phyloP scores from a whole-genome alignment of 2,329 filamentous ascomycete species.

The Rutstroemia sp. region DNA sequence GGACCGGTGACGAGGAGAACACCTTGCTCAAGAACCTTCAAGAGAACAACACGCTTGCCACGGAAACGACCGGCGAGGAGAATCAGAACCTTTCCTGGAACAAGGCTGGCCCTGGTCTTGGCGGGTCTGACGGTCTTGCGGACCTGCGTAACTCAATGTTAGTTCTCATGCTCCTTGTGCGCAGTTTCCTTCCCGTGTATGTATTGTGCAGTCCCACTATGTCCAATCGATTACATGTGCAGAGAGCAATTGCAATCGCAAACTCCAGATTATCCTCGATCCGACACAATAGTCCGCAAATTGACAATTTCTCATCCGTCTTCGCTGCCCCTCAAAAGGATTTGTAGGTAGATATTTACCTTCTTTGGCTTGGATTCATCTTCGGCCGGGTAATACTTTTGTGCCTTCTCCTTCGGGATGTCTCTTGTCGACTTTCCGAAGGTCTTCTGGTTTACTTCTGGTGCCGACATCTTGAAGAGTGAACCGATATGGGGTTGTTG shows the following conservation, averaged over 20 bases:
- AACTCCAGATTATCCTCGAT: conserved; percentile 6
- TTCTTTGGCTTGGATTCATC: conserved; percentile 85
- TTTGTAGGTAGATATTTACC: conserved; percentile 46
- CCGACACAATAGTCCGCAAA: background rate
- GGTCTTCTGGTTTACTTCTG: conserved; percentile 58
- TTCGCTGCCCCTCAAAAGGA: conserved; percentile 33
- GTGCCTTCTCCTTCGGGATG: conserved; percentile 88
- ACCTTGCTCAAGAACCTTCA: conserved; percentile 96
- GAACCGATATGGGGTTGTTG: conserved; percentile 24
- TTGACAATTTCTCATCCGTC: conserved; percentile 2
- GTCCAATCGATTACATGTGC: background rate
- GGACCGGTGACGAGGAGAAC: conserved; percentile 98
- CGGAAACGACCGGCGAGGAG: conserved; percentile 99
- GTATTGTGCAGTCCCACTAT: background rate
- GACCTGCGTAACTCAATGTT: conserved; percentile 52
- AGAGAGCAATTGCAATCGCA: conserved; percentile 18
- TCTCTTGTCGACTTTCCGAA: conserved; percentile 95
- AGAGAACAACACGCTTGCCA: conserved; percentile 98
- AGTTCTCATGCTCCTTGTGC: conserved; percentile 12
- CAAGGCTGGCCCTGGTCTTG: conserved; percentile 80
- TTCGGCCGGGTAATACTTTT: conserved; percentile 98
- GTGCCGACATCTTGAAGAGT: conserved; percentile 55
- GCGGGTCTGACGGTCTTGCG: conserved; percentile 90
- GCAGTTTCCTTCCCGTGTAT: background rate
- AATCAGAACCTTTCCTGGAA: conserved; percentile 95